Base-by-base conservation (phyloP, 116 monocot genomes). In the Papilionanthe hybrid region DNA sequence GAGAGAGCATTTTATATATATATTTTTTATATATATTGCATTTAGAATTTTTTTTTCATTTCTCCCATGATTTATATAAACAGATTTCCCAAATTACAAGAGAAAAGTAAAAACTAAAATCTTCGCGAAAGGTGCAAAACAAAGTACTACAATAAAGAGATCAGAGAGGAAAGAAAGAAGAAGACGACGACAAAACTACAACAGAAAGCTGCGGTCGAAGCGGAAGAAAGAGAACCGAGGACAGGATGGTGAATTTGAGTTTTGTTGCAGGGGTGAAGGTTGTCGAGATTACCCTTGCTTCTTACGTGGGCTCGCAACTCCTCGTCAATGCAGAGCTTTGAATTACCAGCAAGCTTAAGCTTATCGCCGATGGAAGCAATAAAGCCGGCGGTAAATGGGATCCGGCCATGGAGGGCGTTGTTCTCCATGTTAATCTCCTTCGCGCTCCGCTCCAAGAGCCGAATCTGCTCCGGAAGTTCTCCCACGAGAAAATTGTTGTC, bases 331-430 rank as follows among this genome's bases (percentile, higher is more conserved):
- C 93, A 93, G 43, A 93, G 90, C 72, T 79, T 68, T 15, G 27
- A 77, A 78, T 93, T 93, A 56, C 93, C 90, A 17, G 43, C 77
- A 28, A 93, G 80, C 88, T 87, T 93, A 77, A 90, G 88, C 80
- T 90, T 93, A 72, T 85, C 79, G 29, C 88, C 86, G 50, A 90
- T 58, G 41, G 81, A 79, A 8, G 1, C 72, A 8, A 85, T 82
- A 73, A 93, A 93, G 17, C 23, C 75, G 30, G 88, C 88, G 72
- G 93, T 90, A 82, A 93, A 93, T 79, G 93, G 93, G 67, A 93
- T 60, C 55, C 87, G 83, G 17, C 93, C 93, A 11, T 27, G 43
- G 11, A 93, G 84, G 25, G 27, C 20, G 78, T 93, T 93, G 81
- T 83, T 85, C 78, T 84, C 90, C 50, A 92, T 71, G 85, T 92